phyloP scores from a whole-genome alignment of 2,329 filamentous ascomycete species.

The Botrytis sinoallii region DNA sequence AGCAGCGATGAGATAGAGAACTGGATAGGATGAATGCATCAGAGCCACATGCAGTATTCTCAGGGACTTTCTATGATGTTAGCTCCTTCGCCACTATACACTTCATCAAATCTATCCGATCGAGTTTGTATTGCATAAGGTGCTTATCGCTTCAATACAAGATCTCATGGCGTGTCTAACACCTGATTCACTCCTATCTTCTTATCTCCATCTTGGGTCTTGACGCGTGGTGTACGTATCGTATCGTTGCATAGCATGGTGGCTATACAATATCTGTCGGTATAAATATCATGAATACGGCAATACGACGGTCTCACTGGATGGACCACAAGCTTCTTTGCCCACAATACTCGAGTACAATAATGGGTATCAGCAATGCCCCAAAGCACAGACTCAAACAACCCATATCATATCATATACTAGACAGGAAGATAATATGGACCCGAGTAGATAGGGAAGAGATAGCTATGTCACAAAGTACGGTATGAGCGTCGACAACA shows the following conservation, averaged over 20 bases:
- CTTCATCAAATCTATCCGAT: neutral
- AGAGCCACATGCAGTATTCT: neutral
- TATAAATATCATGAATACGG: neutral
- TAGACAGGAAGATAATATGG: neutral
- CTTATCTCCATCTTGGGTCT: neutral
- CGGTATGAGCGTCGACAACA: neutral
- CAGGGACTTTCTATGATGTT: neutral
- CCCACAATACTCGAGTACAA: neutral
- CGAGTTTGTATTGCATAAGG: neutral
- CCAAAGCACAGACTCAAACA: neutral
- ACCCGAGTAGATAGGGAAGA: neutral
- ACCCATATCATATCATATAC: neutral
- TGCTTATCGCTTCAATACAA: neutral
- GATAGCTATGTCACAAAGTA: neutral
- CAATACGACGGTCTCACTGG: neutral
- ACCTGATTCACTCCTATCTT: neutral
- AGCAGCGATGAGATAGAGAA: neutral
- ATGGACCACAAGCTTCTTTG: neutral
- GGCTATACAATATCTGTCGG: neutral
- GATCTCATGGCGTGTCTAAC: neutral
- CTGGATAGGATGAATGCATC: neutral
- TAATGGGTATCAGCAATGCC: slow-evolving; percentile 1
- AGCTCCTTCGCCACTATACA: neutral
- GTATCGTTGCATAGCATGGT: neutral
- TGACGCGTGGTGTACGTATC: neutral